These are phyloP conservation scores for Leishmania arabica DNA, from an alignment of 208 protist genomes.

Conservation along the genomic window DNA sequence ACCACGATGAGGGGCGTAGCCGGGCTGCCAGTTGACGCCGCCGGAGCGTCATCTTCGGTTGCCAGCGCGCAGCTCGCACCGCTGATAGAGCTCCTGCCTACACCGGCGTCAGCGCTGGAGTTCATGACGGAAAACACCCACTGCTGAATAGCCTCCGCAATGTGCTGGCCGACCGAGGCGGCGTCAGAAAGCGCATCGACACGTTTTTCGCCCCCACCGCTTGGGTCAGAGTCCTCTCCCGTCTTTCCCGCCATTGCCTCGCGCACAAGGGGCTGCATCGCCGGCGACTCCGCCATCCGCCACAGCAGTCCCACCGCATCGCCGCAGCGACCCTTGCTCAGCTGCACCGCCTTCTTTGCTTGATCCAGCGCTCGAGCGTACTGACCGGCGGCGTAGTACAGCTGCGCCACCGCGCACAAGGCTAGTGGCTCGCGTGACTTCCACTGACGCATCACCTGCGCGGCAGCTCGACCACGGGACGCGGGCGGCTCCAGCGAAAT, in stretches of 20 bases:
- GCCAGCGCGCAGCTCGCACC: not conserved
- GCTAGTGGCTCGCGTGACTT: conserved; percentile 75
- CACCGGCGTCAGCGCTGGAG: not conserved
- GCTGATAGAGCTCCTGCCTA: not conserved
- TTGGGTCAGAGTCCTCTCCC: not conserved
- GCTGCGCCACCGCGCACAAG: conserved; percentile 58
- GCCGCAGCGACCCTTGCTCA: conserved; percentile 38
- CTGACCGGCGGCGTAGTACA: conserved; percentile 70
- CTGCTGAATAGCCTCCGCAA: conserved; percentile 12
- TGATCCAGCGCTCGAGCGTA: conserved; percentile 63
- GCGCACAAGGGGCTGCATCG: conserved; percentile 26
- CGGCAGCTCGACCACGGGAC: conserved; percentile 56
- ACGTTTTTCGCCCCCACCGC: not conserved
- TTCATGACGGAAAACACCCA: conserved; percentile 27
- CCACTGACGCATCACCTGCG: conserved; percentile 73
- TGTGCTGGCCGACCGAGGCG: not conserved
- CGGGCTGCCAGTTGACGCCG: not conserved
- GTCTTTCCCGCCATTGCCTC: conserved; percentile 5
- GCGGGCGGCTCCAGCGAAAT: conserved; percentile 67
- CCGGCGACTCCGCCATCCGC: conserved; percentile 42
- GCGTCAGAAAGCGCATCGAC: not conserved
- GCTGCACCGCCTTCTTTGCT: conserved; percentile 62
- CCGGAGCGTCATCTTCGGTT: not conserved
- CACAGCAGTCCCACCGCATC: conserved; percentile 77
- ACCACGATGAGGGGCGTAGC: not conserved